A percentile compares a stretch with the other conserved stretches of the same genome.
Evolutionary conservation across 305 asterid species (phyloP).

Genomic region (Withania somnifera): DNA sequence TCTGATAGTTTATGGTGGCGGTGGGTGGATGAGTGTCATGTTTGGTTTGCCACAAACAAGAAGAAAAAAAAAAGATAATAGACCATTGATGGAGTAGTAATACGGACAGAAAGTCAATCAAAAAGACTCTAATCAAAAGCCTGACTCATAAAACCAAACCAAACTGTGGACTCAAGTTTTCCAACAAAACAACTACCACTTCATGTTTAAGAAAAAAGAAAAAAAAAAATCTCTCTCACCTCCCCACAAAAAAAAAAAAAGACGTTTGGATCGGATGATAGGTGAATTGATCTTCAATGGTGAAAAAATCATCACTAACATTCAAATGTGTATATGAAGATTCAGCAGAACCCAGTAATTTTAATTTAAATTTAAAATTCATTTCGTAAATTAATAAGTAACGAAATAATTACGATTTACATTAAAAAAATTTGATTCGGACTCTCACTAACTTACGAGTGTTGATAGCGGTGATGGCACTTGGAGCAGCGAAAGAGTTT

Average conservation of each 20-base stretch:
- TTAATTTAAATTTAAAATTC: background rate
- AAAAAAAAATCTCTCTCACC: too few species aligned
- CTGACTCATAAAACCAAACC: background rate
- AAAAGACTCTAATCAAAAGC: background rate
- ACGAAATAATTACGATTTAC: background rate
- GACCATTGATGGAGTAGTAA: background rate
- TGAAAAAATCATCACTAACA: background rate
- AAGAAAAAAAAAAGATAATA: background rate
- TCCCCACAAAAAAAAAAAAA: background rate
- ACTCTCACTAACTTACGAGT: slow-evolving; percentile 58
- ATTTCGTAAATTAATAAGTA: background rate
- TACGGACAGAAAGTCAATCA: background rate
- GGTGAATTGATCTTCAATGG: background rate
- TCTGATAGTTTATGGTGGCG: background rate
- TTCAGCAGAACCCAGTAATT: background rate
- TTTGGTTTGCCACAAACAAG: background rate
- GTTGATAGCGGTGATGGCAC: slow-evolving; percentile 79
- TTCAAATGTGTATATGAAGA: background rate
- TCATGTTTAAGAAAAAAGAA: background rate
- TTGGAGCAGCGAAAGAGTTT: slow-evolving; percentile 85
- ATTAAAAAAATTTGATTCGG: too few species aligned
- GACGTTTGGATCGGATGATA: background rate
- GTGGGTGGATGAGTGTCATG: background rate
- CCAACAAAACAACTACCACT: background rate
- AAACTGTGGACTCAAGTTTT: background rate